These are phyloP conservation scores for Penicillium palitans DNA, from an alignment of 2,329 filamentous ascomycete genomes.

Conservation along the genomic window DNA sequence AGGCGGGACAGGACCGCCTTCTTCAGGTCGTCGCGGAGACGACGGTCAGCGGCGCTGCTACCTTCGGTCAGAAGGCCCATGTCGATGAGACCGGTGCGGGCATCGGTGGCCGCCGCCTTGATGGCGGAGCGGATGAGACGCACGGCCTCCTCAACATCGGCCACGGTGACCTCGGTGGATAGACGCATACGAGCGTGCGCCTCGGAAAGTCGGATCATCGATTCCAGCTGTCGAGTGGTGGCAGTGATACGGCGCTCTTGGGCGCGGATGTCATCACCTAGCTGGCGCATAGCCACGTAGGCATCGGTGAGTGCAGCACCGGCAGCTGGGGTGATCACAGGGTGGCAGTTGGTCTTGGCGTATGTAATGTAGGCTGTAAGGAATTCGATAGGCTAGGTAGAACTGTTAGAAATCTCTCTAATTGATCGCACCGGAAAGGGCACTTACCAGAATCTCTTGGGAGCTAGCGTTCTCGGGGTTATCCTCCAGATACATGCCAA, in stretches of 20 bases:
- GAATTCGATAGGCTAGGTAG: conserved; percentile 80
- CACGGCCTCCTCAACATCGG: conserved; percentile 86
- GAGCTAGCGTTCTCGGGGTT: conserved; percentile 77
- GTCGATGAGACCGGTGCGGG: conserved; percentile 86
- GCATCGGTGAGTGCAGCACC: conserved; percentile 79
- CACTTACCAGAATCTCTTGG: conserved; percentile 76
- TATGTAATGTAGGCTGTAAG: conserved; percentile 97
- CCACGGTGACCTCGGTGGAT: conserved; percentile 68
- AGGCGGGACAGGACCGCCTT: conserved; percentile 70
- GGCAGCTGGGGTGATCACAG: conserved; percentile 74
- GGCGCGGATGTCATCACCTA: conserved; percentile 82
- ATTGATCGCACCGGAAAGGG: background rate
- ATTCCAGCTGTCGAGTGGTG: conserved; percentile 93
- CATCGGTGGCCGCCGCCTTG: conserved; percentile 95
- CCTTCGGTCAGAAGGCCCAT: conserved; percentile 95
- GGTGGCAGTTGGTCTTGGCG: conserved; percentile 82
- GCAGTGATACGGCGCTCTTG: conserved; percentile 96
- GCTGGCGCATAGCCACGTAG: conserved; percentile 92
- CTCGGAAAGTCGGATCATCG: conserved; percentile 95
- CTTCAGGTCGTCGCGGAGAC: conserved; percentile 81
- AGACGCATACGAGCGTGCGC: conserved; percentile 98
- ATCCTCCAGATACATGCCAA: conserved; percentile 97
- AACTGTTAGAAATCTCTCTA: conserved; percentile 16
- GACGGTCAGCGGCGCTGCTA: conserved; percentile 83
- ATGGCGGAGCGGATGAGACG: conserved; percentile 90